Conservation (phyloP, 306 rosid genomes). For the Sphenostylis stenocarpa region DNA sequence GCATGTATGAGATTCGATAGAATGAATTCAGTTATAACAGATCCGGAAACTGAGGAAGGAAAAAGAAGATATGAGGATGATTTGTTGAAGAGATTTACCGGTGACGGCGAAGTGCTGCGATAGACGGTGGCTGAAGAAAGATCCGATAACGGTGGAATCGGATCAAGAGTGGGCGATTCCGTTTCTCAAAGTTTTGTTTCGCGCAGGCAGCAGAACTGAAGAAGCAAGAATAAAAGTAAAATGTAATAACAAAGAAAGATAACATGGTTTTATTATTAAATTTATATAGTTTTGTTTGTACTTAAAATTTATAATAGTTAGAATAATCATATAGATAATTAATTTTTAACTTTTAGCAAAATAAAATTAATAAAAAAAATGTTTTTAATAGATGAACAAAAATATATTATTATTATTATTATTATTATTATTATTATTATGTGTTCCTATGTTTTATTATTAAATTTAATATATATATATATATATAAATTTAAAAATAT, state of each 20-base stretch:
- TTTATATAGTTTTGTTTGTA: too few species aligned
- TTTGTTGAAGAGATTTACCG: constrained; percentile 28
- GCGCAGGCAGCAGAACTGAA: neutral
- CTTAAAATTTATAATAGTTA: too few species aligned
- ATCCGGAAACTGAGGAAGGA: constrained; percentile 23
- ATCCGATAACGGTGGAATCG: constrained; percentile 21
- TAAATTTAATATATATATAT: too few species aligned
- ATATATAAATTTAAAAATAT: too few species aligned
- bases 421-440: too few species aligned
- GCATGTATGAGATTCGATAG: neutral
- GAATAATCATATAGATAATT: too few species aligned
- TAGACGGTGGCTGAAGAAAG: constrained; percentile 32
- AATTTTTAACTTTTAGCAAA: too few species aligned
- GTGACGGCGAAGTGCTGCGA: constrained; percentile 12
- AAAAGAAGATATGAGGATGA: neutral
- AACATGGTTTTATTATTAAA: too few species aligned
- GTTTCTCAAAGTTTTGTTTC: constrained; percentile 5
- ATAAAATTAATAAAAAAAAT: too few species aligned
- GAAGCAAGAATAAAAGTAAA: neutral
- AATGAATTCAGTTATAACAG: constrained; percentile 30
- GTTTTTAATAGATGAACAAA: too few species aligned
- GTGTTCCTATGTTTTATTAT: too few species aligned
- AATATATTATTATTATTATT: too few species aligned
- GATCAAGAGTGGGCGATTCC: constrained; percentile 34
- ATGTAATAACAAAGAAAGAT: neutral